phyloP scores from a whole-genome alignment of 2,329 filamentous ascomycete genomes.

The Trichoderma sp. region DNA sequence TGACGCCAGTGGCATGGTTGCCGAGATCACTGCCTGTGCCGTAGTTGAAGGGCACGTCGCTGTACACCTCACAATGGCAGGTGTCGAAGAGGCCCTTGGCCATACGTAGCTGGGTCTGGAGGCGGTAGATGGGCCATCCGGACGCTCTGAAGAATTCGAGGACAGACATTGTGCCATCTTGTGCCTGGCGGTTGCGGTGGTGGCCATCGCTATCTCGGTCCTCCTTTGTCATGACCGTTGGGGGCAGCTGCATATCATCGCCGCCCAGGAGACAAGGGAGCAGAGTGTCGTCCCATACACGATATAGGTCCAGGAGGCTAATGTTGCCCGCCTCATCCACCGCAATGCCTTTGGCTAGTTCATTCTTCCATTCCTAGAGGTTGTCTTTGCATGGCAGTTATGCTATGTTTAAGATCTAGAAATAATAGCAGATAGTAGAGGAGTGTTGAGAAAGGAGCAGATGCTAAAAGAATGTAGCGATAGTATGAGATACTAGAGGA shows the following conservation, averaged over 20 bases:
- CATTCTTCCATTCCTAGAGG: too few species aligned
- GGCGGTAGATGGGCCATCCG: neutral
- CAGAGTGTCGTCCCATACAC: neutral
- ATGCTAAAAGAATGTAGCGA: too few species aligned
- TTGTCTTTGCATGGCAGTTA: too few species aligned
- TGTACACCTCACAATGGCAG: constrained; percentile 21
- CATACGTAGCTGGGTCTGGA: neutral
- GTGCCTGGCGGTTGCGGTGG: too few species aligned
- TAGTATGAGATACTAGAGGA: too few species aligned
- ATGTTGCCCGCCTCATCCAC: neutral
- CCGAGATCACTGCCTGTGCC: neutral
- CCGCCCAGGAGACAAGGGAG: neutral
- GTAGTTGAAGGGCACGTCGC: constrained; percentile 19
- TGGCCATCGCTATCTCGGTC: too few species aligned
- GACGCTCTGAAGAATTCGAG: neutral
- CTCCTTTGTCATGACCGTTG: neutral
- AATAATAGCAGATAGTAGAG: too few species aligned
- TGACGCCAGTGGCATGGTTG: neutral
- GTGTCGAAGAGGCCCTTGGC: constrained; percentile 21
- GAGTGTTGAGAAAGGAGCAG: too few species aligned
- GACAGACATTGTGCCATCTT: neutral
- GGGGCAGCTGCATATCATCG: neutral
- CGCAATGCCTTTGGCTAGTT: neutral
- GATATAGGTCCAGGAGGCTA: neutral
- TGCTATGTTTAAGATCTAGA: too few species aligned